A percentile compares a stretch with the other conserved stretches of the same genome.
phyloP scores from a whole-genome alignment of 495 filamentous ascomycete genomes.

The Penicillium waksmanii region DNA sequence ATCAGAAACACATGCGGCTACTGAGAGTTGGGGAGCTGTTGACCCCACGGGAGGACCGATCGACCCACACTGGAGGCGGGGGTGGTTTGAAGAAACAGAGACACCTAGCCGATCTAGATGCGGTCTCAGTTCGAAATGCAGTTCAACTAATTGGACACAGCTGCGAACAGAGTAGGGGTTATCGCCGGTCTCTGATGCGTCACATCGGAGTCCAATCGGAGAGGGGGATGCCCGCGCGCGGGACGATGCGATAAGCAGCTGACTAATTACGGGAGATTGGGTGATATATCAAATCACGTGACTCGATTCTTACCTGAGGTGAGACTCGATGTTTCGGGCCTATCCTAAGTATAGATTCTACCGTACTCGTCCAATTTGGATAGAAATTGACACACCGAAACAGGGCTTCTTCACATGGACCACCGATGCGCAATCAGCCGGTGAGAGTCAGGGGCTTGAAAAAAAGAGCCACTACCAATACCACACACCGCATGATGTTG shows the following conservation, averaged over 20 bases:
- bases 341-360: too few species aligned
- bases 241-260: slow-evolving; percentile 7
- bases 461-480: too few species aligned
- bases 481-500: too few species aligned
- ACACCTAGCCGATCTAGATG: not conserved
- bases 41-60: slow-evolving; percentile 29
- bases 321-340: not conserved
- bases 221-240: slow-evolving; percentile 12
- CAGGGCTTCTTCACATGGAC: too few species aligned
- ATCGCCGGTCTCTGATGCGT: slow-evolving; percentile 25
- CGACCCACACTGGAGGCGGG: slow-evolving; percentile 32
- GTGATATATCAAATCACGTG: not conserved
- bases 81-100: slow-evolving; percentile 9
- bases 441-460: too few species aligned
- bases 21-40: not conserved
- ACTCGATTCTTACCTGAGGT: not conserved
- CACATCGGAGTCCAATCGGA: slow-evolving; percentile 3
- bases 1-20: slow-evolving; percentile 7
- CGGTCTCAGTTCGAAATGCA: slow-evolving; percentile 8
- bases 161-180: slow-evolving; percentile 12
- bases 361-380: too few species aligned
- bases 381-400: too few species aligned
- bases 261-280: slow-evolving; percentile 3
- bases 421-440: too few species aligned
- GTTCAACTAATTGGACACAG: slow-evolving; percentile 25